Percentiles rank a stretch among this genome's conserved stretches.
These are phyloP conservation scores for Alopecurus myosuroides DNA, from an alignment of 176 grass and related monocot species.

Conservation along the genomic window DNA sequence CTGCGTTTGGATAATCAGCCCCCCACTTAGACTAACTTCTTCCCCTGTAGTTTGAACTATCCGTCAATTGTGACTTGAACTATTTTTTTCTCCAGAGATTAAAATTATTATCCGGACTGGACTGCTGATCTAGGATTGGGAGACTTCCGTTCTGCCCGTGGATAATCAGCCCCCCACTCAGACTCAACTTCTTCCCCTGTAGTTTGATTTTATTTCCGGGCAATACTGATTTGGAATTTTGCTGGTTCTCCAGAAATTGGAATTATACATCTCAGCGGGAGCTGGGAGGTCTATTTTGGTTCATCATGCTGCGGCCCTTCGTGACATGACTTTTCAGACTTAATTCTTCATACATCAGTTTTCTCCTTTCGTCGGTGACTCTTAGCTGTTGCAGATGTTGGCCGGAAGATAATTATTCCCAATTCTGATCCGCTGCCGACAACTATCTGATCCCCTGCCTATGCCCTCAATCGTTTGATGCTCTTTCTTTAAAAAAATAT, in stretches of 20 bases:
- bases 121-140: not conserved
- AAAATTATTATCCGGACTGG: not conserved
- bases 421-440: too few relatives aligned
- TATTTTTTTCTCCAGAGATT: not conserved
- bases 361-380: too few relatives aligned
- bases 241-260: slow-evolving; percentile 1
- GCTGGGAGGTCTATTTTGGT: not conserved
- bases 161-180: not conserved
- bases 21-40: not conserved
- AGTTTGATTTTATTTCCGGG: not conserved
- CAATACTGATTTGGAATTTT: not conserved
- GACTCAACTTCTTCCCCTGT: not conserved
- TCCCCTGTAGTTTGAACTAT: not conserved
- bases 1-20: slow-evolving; percentile 3
- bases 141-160: not conserved
- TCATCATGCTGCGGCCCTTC: not conserved
- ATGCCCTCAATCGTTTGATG: too few relatives aligned
- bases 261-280: not conserved
- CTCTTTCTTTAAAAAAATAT: too few relatives aligned
- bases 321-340: not conserved
- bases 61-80: not conserved
- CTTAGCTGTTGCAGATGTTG: too few relatives aligned
- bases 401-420: too few relatives aligned
- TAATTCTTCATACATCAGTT: not conserved
- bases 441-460: too few relatives aligned